Percentiles rank a stretch among this genome's conserved stretches.
Conservation (phyloP, 768 basidiomycete genomes). For the Termitomyces sp. region DNA sequence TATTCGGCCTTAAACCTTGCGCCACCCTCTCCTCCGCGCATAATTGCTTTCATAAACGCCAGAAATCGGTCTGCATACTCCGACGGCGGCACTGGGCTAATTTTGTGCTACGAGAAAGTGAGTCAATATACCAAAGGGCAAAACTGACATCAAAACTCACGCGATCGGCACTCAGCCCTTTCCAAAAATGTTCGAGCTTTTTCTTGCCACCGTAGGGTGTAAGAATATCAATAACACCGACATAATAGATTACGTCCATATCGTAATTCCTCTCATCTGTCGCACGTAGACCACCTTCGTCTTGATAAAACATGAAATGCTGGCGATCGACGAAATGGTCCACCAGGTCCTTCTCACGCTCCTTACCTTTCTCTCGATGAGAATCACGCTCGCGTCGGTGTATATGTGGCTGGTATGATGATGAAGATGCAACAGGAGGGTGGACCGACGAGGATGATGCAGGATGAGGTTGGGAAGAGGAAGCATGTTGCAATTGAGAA, state of each 20-base stretch:
- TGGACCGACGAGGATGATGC: background rate
- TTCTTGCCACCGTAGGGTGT: conserved; percentile 82
- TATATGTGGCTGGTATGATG: background rate
- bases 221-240: conserved; percentile 95
- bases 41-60: conserved; percentile 76
- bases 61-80: conserved; percentile 92
- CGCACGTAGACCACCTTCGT: conserved; percentile 89
- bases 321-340: conserved; percentile 47
- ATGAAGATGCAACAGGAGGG: background rate
- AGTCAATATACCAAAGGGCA: conserved; percentile 1
- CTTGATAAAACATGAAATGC: conserved; percentile 91
- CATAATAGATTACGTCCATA: conserved; percentile 81
- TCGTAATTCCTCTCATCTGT: conserved; percentile 80
- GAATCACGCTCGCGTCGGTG: conserved; percentile 2
- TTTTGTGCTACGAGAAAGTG: conserved; percentile 64
- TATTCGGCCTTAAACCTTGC: conserved; percentile 35
- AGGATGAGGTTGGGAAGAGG: background rate
- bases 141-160: conserved; percentile 44
- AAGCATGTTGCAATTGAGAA: background rate
- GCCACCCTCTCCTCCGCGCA: conserved; percentile 74
- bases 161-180: conserved; percentile 79
- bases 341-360: conserved; percentile 34
- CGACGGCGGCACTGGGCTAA: conserved; percentile 83
- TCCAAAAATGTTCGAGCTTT: conserved; percentile 87
- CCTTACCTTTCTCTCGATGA: conserved; percentile 43